Evolutionary conservation across 257 asterid species (phyloP).

Genomic region (Nicotiana obtusifolia): DNA sequence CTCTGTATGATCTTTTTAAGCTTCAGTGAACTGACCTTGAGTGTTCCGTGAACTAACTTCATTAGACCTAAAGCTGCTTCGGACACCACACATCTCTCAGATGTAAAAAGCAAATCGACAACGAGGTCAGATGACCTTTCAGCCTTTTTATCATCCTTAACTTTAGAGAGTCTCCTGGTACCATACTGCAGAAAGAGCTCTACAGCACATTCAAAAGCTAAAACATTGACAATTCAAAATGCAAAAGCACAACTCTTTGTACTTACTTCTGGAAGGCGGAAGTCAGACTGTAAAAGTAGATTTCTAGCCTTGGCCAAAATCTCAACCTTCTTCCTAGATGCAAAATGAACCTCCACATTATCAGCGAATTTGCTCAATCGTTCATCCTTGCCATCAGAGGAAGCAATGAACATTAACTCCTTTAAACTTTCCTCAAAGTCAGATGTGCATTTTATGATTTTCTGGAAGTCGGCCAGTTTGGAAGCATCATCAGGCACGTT

Average conservation of each 20-base stretch:
- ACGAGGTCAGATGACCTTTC: constrained; percentile 35
- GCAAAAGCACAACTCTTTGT: constrained; percentile 1
- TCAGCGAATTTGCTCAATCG: constrained; percentile 74
- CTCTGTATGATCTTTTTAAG: neutral
- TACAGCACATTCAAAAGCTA: neutral
- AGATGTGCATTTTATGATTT: constrained; percentile 59
- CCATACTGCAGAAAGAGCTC: constrained; percentile 36
- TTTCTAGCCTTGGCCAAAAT: constrained; percentile 81
- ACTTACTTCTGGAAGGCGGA: constrained; percentile 78
- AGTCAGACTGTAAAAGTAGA: constrained; percentile 64
- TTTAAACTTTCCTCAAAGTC: constrained; percentile 71
- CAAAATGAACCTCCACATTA: constrained; percentile 93
- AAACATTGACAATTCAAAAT: constrained; percentile 5
- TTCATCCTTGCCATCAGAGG: constrained; percentile 63
- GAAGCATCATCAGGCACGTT: constrained; percentile 95
- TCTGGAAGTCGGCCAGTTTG: constrained; percentile 86
- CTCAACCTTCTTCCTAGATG: constrained; percentile 78
- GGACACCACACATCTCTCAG: constrained; percentile 80
- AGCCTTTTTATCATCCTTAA: constrained; percentile 32
- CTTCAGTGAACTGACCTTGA: constrained; percentile 46
- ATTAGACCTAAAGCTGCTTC: constrained; percentile 66
- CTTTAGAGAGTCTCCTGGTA: constrained; percentile 24
- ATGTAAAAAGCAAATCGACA: constrained; percentile 59
- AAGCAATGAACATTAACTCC: constrained; percentile 67
- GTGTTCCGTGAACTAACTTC: constrained; percentile 86